Percentiles rank a stretch among this genome's conserved stretches.
These are phyloP conservation scores for Fraxinus excelsior DNA, from an alignment of 257 asterid species.

Conservation along the genomic window DNA sequence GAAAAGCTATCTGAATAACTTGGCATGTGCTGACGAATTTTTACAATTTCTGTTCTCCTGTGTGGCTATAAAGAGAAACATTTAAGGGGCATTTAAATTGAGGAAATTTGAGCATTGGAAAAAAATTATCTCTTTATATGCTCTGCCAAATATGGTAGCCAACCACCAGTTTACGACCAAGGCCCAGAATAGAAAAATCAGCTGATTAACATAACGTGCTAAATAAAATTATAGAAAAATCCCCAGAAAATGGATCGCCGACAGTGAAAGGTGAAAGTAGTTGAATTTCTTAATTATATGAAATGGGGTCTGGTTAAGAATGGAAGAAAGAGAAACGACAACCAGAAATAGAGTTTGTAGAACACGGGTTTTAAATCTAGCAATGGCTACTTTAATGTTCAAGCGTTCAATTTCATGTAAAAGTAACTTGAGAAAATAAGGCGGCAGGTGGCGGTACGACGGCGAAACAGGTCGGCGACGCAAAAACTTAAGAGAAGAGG, in stretches of 20 bases:
- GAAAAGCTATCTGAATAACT: constrained; percentile 23
- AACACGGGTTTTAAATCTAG: constrained; percentile 14
- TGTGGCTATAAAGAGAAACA: constrained; percentile 17
- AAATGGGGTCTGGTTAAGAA: not conserved
- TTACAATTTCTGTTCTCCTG: constrained; percentile 2
- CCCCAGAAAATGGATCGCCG: constrained; percentile 16
- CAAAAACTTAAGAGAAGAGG: constrained; percentile 25
- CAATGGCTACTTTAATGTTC: not conserved
- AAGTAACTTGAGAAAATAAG: not conserved
- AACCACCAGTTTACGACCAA: not conserved
- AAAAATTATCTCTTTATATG: not conserved
- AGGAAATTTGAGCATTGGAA: constrained; percentile 1
- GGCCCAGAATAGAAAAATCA: not conserved
- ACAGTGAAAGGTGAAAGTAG: constrained; percentile 18
- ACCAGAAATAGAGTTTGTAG: constrained; percentile 1
- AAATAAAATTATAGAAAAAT: not conserved
- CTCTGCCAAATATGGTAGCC: not conserved
- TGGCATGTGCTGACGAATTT: constrained; percentile 10
- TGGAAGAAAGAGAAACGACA: constrained; percentile 4
- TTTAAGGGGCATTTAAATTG: not conserved
- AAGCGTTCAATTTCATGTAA: not conserved
- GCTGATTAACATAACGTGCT: not conserved
- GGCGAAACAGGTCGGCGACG: constrained; percentile 21
- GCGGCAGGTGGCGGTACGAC: not conserved
- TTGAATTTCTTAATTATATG: not conserved